Evolutionary conservation across 2,329 filamentous ascomycete genomes (phyloP).

Genomic region (Curvularia sp.): DNA sequence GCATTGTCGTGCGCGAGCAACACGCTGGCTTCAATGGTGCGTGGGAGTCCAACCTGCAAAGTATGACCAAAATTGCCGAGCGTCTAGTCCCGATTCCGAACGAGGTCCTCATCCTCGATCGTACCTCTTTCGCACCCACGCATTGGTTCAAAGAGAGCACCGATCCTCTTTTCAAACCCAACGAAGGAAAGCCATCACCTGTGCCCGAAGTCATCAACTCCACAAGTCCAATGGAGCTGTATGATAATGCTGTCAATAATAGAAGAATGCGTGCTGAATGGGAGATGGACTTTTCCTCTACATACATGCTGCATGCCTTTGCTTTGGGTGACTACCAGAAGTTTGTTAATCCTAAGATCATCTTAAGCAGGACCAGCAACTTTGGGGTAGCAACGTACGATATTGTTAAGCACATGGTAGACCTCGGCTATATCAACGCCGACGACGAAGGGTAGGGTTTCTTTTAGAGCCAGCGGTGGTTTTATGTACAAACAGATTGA

Average conservation of each 20-base stretch:
- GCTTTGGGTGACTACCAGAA: conserved; percentile 7
- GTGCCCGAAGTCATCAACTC: conserved; percentile 5
- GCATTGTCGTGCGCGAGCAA: conserved; percentile 27
- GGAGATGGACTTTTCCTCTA: conserved; percentile 27
- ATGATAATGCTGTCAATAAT: conserved; percentile 20
- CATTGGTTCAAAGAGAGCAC: conserved; percentile 21
- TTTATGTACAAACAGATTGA: no score
- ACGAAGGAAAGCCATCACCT: conserved; percentile 13
- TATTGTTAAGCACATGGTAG: conserved; percentile 26
- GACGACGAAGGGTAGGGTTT: conserved; percentile 16
- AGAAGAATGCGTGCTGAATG: conserved; percentile 18
- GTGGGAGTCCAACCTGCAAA: conserved; percentile 24
- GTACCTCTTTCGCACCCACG: conserved; percentile 27
- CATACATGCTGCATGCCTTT: conserved; percentile 32
- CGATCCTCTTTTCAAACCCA: conserved; percentile 17
- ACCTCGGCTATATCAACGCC: conserved; percentile 20
- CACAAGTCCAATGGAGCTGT: conserved; percentile 19
- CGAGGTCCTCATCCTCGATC: conserved; percentile 28
- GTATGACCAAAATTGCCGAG: conserved; percentile 21
- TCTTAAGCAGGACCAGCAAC: conserved; percentile 26
- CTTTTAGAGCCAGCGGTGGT: no score
- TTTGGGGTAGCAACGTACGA: conserved; percentile 27
- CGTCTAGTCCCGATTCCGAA: conserved; percentile 20
- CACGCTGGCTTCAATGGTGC: conserved; percentile 25
- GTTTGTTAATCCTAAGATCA: conserved; percentile 22